Evolutionary conservation across 2,329 filamentous ascomycete species (phyloP).

Genomic region (Corniculantispora saksenae): DNA sequence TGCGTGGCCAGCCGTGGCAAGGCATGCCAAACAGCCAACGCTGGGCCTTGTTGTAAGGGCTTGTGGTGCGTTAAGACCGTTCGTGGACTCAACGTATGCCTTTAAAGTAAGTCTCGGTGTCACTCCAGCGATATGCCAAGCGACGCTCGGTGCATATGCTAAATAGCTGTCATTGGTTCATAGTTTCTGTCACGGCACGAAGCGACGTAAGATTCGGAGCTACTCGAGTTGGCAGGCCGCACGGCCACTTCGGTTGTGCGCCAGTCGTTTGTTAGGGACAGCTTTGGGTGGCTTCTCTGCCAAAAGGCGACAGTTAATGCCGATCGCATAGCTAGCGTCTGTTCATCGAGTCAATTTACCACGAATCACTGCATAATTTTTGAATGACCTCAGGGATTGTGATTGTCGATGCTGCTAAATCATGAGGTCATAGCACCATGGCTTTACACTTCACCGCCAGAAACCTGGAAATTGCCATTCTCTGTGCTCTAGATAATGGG

Average conservation of each 20-base stretch:
- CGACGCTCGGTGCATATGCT: background rate
- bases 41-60: background rate
- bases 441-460: background rate
- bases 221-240: background rate
- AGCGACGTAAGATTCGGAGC: background rate
- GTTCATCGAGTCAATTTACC: background rate
- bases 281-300: background rate
- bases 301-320: background rate
- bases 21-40: background rate
- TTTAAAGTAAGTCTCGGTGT: background rate
- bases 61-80: background rate
- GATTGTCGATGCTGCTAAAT: background rate
- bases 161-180: background rate
- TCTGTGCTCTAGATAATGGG: background rate
- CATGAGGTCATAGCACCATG: conserved; percentile 5
- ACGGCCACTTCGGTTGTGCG: background rate
- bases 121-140: background rate
- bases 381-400: background rate
- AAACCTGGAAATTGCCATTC: conserved; percentile 1
- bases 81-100: background rate
- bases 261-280: background rate
- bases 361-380: background rate
- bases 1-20: background rate
- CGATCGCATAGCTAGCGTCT: background rate
- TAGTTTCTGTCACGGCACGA: background rate